These are phyloP conservation scores for Tolypocladium capitatum DNA, from an alignment of 2,329 filamentous ascomycete genomes.

Conservation along the genomic window DNA sequence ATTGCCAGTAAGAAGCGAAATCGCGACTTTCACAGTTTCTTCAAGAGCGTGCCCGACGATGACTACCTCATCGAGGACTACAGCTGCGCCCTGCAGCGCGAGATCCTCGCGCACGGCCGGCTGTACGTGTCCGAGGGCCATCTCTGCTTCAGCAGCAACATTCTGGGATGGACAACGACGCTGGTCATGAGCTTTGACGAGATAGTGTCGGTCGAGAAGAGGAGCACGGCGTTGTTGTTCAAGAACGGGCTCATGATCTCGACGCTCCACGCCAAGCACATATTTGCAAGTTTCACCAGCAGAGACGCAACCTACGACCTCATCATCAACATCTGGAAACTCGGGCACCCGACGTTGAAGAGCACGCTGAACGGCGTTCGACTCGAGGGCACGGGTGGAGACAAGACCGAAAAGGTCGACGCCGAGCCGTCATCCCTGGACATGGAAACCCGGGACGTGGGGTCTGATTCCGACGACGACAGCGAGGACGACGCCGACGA, in stretches of 20 bases:
- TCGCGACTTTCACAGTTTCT: constrained; percentile 82
- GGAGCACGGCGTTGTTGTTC: constrained; percentile 88
- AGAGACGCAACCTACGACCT: constrained; percentile 94
- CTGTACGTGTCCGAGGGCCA: constrained; percentile 96
- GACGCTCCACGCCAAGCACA: constrained; percentile 85
- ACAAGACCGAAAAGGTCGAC: constrained; percentile 80
- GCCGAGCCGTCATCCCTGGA: constrained; percentile 22
- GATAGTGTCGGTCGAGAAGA: constrained; percentile 91
- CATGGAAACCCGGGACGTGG: constrained; percentile 31
- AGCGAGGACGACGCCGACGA: constrained; percentile 52
- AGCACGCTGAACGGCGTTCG: constrained; percentile 83
- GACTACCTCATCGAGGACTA: constrained; percentile 98
- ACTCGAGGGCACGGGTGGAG: constrained; percentile 68
- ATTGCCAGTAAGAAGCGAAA: constrained; percentile 95
- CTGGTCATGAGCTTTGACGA: constrained; percentile 97
- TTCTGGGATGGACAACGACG: constrained; percentile 94
- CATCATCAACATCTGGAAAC: constrained; percentile 96
- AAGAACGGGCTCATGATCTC: constrained; percentile 97
- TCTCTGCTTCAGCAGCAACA: constrained; percentile 97
- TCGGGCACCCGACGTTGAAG: constrained; percentile 82
- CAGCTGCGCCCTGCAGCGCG: constrained; percentile 87
- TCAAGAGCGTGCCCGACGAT: constrained; percentile 94
- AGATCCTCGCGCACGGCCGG: constrained; percentile 86
- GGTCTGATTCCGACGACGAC: constrained; percentile 42
- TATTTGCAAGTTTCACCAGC: constrained; percentile 90